Evolutionary conservation across 345 rosid genomes (phyloP).

Genomic region (Gossypium stocksii): DNA sequence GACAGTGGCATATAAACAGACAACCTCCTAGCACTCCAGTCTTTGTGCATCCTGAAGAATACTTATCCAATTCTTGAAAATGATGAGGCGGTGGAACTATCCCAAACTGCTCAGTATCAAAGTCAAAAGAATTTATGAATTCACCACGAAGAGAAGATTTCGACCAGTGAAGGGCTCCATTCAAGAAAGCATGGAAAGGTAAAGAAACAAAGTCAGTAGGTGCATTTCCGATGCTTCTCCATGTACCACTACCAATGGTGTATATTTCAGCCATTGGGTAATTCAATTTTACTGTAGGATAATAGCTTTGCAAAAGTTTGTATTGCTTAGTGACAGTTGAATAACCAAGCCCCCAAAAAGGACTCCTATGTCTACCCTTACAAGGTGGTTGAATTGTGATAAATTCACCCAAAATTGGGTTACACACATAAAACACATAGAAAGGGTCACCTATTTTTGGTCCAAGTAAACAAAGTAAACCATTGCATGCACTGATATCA

Average conservation of each 20-base stretch:
- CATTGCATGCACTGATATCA: conserved; percentile 2
- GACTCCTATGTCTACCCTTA: not conserved
- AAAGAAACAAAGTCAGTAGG: conserved; percentile 8
- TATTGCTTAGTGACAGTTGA: conserved; percentile 12
- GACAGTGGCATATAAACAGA: not conserved
- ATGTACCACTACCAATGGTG: conserved; percentile 15
- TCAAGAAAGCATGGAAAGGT: conserved; percentile 19
- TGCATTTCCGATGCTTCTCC: conserved; percentile 16
- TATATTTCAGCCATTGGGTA: conserved; percentile 7
- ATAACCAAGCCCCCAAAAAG: conserved; percentile 17
- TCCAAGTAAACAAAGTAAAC: not conserved
- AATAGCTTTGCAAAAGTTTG: conserved; percentile 15
- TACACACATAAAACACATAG: conserved; percentile 9
- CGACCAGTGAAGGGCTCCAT: conserved; percentile 15
- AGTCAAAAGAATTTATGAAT: conserved; percentile 13
- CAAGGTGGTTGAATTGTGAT: not conserved
- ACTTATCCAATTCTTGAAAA: conserved; percentile 1
- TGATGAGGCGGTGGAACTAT: conserved; percentile 5
- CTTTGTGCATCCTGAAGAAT: not conserved
- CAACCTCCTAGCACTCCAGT: conserved; percentile 17
- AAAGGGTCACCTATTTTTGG: not conserved
- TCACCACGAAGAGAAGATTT: not conserved
- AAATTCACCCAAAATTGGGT: conserved; percentile 16
- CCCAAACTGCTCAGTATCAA: conserved; percentile 16
- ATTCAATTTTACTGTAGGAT: not conserved